Percentiles rank a stretch among this genome's conserved stretches.
These are phyloP conservation scores for Xylariaceae sp. DNA, from an alignment of 2,329 filamentous ascomycete species.

Conservation along the genomic window DNA sequence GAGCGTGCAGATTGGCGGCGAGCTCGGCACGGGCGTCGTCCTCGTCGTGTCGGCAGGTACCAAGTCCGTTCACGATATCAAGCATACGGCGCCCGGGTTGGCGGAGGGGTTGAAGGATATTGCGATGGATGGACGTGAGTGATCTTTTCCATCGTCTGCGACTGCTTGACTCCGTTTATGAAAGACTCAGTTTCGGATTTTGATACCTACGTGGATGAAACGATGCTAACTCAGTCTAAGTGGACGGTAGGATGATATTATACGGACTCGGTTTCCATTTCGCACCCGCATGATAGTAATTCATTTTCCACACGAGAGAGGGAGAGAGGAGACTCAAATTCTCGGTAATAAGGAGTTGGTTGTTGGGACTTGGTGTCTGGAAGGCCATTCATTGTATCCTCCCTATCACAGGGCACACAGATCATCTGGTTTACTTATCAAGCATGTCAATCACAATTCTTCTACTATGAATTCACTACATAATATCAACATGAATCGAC, in stretches of 20 bases:
- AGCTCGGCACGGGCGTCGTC: slow-evolving; percentile 14
- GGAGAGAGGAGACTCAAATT: not conserved
- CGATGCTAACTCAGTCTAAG: no score
- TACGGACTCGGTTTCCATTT: slow-evolving; percentile 17
- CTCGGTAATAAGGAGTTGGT: not conserved
- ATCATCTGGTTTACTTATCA: no score
- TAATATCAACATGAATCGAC: no score
- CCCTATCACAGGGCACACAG: no score
- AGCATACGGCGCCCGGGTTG: slow-evolving; percentile 11
- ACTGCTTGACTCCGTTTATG: no score
- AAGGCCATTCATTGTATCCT: no score
- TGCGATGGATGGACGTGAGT: slow-evolving; percentile 16
- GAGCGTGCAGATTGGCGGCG: slow-evolving; percentile 13
- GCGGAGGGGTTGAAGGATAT: slow-evolving; percentile 18
- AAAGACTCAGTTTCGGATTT: no score
- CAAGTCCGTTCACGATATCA: slow-evolving; percentile 8
- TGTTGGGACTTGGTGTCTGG: not conserved
- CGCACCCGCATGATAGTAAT: not conserved
- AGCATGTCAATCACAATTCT: no score
- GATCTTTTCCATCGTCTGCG: not conserved
- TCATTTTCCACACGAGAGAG: not conserved
- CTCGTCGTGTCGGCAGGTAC: slow-evolving; percentile 13
- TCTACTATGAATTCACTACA: no score
- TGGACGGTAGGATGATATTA: slow-evolving; percentile 9
- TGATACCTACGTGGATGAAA: no score